Percentiles rank a stretch among this genome's conserved stretches.
Conservation (phyloP, 805 yeast species). For the Metschnikowia baotianmanensis region DNA sequence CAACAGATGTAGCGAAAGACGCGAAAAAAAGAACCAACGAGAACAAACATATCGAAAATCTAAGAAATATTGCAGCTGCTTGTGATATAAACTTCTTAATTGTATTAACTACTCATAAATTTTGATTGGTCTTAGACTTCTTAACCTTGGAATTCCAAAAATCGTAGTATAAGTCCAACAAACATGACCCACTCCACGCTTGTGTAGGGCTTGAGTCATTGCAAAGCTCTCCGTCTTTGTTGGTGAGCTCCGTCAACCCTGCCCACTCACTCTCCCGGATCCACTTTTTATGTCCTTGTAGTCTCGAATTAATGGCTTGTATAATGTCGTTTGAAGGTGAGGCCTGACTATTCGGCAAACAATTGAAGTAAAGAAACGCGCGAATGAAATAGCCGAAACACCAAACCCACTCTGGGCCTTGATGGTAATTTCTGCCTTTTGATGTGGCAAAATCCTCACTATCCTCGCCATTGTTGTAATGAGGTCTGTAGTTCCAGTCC, state of each 20-base stretch:
- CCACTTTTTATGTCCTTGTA: conserved; percentile 68
- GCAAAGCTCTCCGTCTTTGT: conserved; percentile 81
- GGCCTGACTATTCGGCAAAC: conserved; percentile 34
- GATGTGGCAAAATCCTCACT: conserved; percentile 86
- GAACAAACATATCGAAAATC: too few species aligned
- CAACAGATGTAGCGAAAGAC: too few species aligned
- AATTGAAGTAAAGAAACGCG: conserved; percentile 62
- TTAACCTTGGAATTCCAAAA: conserved; percentile 31
- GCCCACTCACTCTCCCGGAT: conserved; percentile 82
- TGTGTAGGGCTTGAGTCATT: conserved; percentile 91
- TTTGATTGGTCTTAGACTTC: conserved; percentile 1
- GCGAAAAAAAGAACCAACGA: too few species aligned
- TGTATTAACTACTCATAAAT: too few species aligned
- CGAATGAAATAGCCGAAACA: conserved; percentile 81
- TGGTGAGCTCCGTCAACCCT: conserved; percentile 89
- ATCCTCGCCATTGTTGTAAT: conserved; percentile 79
- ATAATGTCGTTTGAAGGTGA: conserved; percentile 51
- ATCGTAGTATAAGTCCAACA: conserved; percentile 77
- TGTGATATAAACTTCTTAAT: too few species aligned
- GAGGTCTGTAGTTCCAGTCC: conserved; percentile 89
- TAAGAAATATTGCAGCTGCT: too few species aligned
- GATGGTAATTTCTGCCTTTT: conserved; percentile 95
- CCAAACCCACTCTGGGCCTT: conserved; percentile 99
- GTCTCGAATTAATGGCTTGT: conserved; percentile 57
- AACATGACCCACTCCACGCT: conserved; percentile 92